phyloP scores from a whole-genome alignment of 2,329 filamentous ascomycete genomes.

The Epichloe coenophiala region DNA sequence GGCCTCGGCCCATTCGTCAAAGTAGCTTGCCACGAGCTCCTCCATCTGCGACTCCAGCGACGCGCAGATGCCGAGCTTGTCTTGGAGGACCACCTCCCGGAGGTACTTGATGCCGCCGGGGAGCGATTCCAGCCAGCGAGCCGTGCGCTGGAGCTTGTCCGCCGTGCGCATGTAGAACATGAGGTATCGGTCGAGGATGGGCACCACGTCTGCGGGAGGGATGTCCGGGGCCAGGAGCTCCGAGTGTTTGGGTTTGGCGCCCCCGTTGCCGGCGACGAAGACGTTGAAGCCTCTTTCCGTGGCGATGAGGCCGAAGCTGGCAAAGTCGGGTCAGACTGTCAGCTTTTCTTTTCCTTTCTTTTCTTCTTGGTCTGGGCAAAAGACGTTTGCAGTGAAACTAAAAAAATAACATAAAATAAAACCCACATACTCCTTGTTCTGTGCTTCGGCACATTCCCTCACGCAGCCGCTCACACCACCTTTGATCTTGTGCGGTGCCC shows the following conservation, averaged over 20 bases:
- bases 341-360: not conserved
- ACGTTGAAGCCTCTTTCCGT: constrained; percentile 91
- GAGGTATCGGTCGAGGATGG: constrained; percentile 76
- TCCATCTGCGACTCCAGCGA: constrained; percentile 82
- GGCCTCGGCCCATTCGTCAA: constrained; percentile 85
- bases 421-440: constrained; percentile 71
- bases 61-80: constrained; percentile 74
- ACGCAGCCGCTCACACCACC: constrained; percentile 83
- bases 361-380: not conserved
- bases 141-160: constrained; percentile 79
- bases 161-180: constrained; percentile 91
- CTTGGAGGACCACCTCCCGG: constrained; percentile 67
- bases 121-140: constrained; percentile 72
- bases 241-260: constrained; percentile 69
- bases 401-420: too few relatives aligned
- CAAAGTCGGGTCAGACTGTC: not conserved
- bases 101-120: constrained; percentile 78
- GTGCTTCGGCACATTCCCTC: constrained; percentile 84
- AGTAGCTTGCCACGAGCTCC: constrained; percentile 68
- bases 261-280: constrained; percentile 81
- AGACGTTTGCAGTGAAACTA: not conserved
- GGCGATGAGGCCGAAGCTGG: constrained; percentile 74
- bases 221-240: constrained; percentile 81
- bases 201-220: constrained; percentile 65
- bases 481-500: constrained; percentile 84